Evolutionary conservation across 495 filamentous ascomycete species (phyloP), one percentile per base, ranked within the genome.

Genomic region (Staphylotrichum tortipilum): DNA sequence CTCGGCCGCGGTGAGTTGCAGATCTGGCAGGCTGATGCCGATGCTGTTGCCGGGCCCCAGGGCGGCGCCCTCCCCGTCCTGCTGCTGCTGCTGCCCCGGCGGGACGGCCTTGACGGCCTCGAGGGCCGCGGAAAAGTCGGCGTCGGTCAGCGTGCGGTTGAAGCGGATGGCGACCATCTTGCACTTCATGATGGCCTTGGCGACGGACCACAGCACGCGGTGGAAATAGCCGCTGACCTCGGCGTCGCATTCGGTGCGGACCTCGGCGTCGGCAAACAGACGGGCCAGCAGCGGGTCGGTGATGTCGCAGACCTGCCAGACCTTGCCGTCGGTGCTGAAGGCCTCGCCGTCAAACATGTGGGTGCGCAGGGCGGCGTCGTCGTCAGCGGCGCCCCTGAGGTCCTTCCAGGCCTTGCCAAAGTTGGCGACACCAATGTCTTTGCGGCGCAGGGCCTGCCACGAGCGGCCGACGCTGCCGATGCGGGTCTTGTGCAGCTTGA

Each of bases 271-370:
- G 4, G 72, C 64, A 10, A 86, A 69, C 4, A 90, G 59, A 1
- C 60, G 38, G 1, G 67, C 64, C 17, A 90, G 62, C 8, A 90
- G 58, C 0, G 89, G 86, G 58, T 96, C 90, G 0, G 78, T 81
- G 49, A 98, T 84, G 63, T 98, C 92, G 68, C 90, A 94, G 26
- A 90, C 75, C 72, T 96, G 92, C 84, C 88, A 98, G 49, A 89
- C 80, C 39, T 89, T 86, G 2, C 89, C 89, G 59, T 92, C 88
- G 5, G 72, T 68, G 9, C 76, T 75, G 23, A 89, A 70, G 0
- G 61, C 68, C 35, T 78, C 64, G 31, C 92, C 91, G 39, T 91
- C 84, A 65, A 95, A 98, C 15, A 91, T 63, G 67, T 96, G 92
- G 31, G 72, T 79, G 43, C 71, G 65, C 28, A 66, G 64, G 23